Percentiles rank a stretch among this genome's conserved stretches.
These are phyloP conservation scores for Penicillium diatomitis DNA, from an alignment of 495 filamentous ascomycete genomes.

Conservation along the genomic window DNA sequence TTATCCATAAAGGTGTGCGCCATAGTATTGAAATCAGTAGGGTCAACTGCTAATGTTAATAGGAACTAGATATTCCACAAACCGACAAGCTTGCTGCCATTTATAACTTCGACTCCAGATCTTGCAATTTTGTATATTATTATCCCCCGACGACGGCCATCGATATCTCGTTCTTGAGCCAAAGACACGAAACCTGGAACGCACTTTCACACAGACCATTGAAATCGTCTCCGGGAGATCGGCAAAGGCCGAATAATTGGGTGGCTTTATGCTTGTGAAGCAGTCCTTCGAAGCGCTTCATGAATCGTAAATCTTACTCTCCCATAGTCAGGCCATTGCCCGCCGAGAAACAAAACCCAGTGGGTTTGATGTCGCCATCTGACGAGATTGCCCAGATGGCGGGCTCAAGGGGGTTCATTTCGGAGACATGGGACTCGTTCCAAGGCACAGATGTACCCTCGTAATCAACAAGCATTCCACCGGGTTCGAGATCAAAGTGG, in stretches of 20 bases:
- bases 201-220: background rate
- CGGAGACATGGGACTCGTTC: background rate
- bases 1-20: too few relatives aligned
- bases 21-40: too few relatives aligned
- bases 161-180: too few relatives aligned
- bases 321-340: background rate
- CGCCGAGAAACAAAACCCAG: background rate
- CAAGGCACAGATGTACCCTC: background rate
- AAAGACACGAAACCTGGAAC: too few relatives aligned
- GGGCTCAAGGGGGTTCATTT: background rate
- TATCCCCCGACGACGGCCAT: too few relatives aligned
- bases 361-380: background rate
- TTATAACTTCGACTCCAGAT: too few relatives aligned
- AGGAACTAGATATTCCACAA: too few relatives aligned
- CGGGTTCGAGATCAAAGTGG: background rate
- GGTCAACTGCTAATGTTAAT: too few relatives aligned
- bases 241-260: background rate
- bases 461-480: background rate
- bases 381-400: background rate
- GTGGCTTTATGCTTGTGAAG: background rate
- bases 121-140: too few relatives aligned
- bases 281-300: background rate
- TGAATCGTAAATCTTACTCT: background rate
- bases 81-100: too few relatives aligned
- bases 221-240: background rate